Evolutionary conservation across 2,329 filamentous ascomycete species (phyloP).

Genomic region (Akanthomyces lecanii): DNA sequence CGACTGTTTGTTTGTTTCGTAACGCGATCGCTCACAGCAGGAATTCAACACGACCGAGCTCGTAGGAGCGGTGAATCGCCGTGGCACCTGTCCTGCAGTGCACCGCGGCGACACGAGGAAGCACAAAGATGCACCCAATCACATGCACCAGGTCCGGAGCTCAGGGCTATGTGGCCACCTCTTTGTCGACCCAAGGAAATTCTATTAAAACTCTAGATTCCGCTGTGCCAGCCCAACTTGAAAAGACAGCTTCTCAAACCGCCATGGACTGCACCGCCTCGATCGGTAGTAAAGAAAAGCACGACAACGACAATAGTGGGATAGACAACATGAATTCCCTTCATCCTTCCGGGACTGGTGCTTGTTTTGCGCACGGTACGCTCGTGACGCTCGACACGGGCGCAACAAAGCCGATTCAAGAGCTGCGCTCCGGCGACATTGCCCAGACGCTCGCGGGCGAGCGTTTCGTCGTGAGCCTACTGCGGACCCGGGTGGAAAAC

Average conservation of each 20-base stretch:
- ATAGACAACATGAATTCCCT: not conserved
- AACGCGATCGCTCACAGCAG: not conserved
- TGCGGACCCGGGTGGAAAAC: conserved; percentile 43
- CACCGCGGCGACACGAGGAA: not conserved
- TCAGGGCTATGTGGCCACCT: not conserved
- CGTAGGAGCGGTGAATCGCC: not conserved
- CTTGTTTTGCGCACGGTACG: conserved; percentile 5
- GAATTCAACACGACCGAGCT: not conserved
- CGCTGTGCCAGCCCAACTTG: not conserved
- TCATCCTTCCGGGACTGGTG: not conserved
- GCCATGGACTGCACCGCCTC: not conserved
- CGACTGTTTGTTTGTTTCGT: not conserved
- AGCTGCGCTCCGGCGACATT: conserved; percentile 40
- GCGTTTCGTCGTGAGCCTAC: conserved; percentile 44
- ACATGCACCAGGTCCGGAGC: not conserved
- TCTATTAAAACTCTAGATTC: too few relatives aligned
- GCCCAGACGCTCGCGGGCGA: conserved; percentile 49
- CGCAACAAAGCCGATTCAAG: conserved; percentile 34
- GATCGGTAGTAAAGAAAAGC: not conserved
- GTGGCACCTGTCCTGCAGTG: not conserved
- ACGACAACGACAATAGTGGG: not conserved
- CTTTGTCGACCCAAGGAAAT: not conserved
- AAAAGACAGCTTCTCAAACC: not conserved
- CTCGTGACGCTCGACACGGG: not conserved
- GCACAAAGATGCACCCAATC: conserved; percentile 2